Evolutionary conservation across 108 stramenopile genomes (phyloP).

Genomic region (Nannochloropsis gaditana): DNA sequence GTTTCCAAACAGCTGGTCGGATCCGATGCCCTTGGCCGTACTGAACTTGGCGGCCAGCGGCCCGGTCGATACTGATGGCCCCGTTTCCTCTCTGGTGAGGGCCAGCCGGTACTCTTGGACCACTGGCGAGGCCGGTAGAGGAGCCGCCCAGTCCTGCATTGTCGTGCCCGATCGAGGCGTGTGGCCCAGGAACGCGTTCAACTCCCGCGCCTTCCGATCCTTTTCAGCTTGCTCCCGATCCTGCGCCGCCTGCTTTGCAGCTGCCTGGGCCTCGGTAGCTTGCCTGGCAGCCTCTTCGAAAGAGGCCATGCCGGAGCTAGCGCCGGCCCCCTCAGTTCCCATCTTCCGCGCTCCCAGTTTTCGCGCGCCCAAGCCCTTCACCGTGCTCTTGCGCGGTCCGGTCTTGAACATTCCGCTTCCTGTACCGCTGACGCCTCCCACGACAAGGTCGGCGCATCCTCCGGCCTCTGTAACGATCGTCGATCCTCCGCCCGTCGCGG

Average conservation of each 20-base stretch:
- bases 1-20: constrained; percentile 29
- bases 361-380: constrained; percentile 26
- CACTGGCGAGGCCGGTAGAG: background rate
- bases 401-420: background rate
- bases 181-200: background rate
- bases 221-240: constrained; percentile 9
- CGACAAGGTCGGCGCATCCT: background rate
- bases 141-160: background rate
- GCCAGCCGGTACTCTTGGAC: constrained; percentile 9
- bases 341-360: constrained; percentile 43
- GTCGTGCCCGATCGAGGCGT: background rate
- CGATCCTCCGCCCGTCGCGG: background rate
- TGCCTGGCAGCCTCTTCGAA: constrained; percentile 16
- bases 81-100: background rate
- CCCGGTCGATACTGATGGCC: constrained; percentile 5
- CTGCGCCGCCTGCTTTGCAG: background rate
- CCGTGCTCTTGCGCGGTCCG: constrained; percentile 5
- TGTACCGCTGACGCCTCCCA: constrained; percentile 22
- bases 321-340: constrained; percentile 26
- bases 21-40: constrained; percentile 48
- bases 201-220: background rate
- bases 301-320: background rate
- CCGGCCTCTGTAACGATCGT: background rate
- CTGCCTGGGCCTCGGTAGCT: background rate
- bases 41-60: constrained; percentile 20